Evolutionary conservation across 129 eudicot species (phyloP).

Genomic region (Smallanthus sonchifolius): DNA sequence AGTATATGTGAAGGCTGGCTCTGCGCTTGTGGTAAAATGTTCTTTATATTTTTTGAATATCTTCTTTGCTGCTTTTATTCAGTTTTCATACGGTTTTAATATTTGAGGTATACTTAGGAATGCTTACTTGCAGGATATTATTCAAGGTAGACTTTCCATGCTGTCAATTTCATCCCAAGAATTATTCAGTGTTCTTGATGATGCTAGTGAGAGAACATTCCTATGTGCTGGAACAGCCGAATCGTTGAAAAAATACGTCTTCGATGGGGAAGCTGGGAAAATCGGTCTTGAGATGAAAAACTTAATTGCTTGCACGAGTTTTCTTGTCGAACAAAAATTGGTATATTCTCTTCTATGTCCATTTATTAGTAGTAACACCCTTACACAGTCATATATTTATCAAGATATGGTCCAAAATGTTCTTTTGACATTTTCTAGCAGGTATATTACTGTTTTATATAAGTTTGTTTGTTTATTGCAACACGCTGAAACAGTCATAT

Average conservation of each 20-base stretch:
- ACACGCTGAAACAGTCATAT: background rate
- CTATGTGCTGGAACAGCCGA: slow-evolving; percentile 85
- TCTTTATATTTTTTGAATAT: background rate
- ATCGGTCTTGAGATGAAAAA: slow-evolving; percentile 66
- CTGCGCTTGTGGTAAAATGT: slow-evolving; percentile 54
- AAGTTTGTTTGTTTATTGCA: background rate
- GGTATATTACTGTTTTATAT: background rate
- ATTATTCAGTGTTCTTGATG: slow-evolving; percentile 65
- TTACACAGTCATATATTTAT: background rate
- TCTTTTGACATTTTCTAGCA: background rate
- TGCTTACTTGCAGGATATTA: slow-evolving; percentile 53
- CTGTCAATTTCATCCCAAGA: slow-evolving; percentile 63
- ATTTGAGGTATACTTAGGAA: background rate
- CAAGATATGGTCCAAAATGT: slow-evolving; percentile 4
- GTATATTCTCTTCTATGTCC: slow-evolving; percentile 31
- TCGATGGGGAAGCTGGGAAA: slow-evolving; percentile 75
- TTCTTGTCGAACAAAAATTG: slow-evolving; percentile 85
- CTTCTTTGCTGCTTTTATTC: background rate
- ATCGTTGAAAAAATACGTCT: slow-evolving; percentile 64
- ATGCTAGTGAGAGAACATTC: slow-evolving; percentile 82
- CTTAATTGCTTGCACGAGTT: slow-evolving; percentile 77
- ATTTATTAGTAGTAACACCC: background rate
- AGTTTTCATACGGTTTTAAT: background rate
- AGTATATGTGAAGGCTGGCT: slow-evolving; percentile 70
- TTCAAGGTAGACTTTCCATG: slow-evolving; percentile 64